Evolutionary conservation across 176 grass and related monocot genomes (phyloP), one percentile per base, ranked within the genome.

Genomic region (Puccinellia tenuiflora): DNA sequence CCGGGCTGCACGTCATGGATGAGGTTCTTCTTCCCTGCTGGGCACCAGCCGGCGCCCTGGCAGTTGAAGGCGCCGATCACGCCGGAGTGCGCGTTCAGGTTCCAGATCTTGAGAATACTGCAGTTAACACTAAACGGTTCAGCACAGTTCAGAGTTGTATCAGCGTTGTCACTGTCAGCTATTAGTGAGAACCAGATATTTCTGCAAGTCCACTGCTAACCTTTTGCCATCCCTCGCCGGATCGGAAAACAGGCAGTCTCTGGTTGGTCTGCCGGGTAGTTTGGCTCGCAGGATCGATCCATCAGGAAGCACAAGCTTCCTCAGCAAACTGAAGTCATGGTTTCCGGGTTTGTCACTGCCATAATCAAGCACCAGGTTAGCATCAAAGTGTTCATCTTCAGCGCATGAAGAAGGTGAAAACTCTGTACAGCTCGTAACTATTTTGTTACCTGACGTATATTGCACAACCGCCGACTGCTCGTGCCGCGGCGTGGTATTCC

Each of bases 31-130:
- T 93, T 93, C 43, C 75, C 89, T 33, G 88, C 62, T 3, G 18
- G 75, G 76, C 94, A 97, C 91, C 91, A 97, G 9, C 91, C 94
- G 5, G 94, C 94, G 20, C 94, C 94, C 70, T 93, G 91, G 79
- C 94, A 93, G 75, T 97, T 97, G 87, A 97, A 97, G 43, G 91
- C 89, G 7, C 91, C 94, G 57, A 97, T 84, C 3, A 97, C 91
- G 26, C 94, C 94, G 5, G 87, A 73, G n/a, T 91, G 80, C 39
- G 91, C 87, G 40, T 97, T 97, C 81, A 97, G 69, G 60, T 93
- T 97, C 94, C 94, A 97, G 42, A 97, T 91, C 79, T 97, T 93
- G 14, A 97, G 83, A 35, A 91, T 81, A 31, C 94, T 97, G 82
- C 53, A 76, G 81, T 7, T 46, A 46, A 11, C 22, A 83, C 14